Base-by-base conservation (phyloP, 148 eudicot genomes). In the Fallopia convolvulus region DNA sequence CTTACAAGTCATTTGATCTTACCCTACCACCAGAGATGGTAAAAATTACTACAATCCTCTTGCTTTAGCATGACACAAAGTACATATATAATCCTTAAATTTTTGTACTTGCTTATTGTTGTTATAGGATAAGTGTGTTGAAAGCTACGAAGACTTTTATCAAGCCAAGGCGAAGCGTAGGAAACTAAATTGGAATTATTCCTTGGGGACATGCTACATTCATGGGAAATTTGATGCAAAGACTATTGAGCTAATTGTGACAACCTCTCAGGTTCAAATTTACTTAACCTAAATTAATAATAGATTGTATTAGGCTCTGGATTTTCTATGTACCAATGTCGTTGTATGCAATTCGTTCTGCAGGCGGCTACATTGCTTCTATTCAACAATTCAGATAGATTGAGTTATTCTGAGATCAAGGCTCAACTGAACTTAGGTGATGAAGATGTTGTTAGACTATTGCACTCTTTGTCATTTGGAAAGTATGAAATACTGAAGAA, bases 21-120 rank as follows among this genome's bases (percentile, higher is more conserved):
- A 91, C 88, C 81, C 97, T 91, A 70, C 93, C 97, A 39, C 87
- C 85, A 70, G 93, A 91, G 80, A 91, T 91, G 97, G 97, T 89
- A 88, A 49, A 13, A 13, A 49, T 0, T 41, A 41, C 44, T 49
- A 49, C 17, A 11, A 49, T 12, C 18, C 14, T 14, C 49, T 4
- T 47, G 49, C 49, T 47, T 11, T 47, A 47, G 49, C 13, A 8
- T 47, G 49, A 8, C 2, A 0, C 49, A 47, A 49, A 18, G 26
- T 41, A 41, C 5, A 4, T 7, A 20, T 0, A 3, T 56, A 2
- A 21, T 56, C 63, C 30, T 26, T 56, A 26, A 56, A n/a, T 7
- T 2, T 8, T n/a, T n/a, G 7, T 56, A 7, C 63, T 56, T 56
- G 63, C 63, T 56, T 20, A n/a, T n/a, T 56, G 63, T 56, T 72